A percentile compares a stretch with the other conserved stretches of the same genome.
These are phyloP conservation scores for Diaporthe destruens DNA, from an alignment of 2,329 filamentous ascomycete genomes.

Conservation along the genomic window DNA sequence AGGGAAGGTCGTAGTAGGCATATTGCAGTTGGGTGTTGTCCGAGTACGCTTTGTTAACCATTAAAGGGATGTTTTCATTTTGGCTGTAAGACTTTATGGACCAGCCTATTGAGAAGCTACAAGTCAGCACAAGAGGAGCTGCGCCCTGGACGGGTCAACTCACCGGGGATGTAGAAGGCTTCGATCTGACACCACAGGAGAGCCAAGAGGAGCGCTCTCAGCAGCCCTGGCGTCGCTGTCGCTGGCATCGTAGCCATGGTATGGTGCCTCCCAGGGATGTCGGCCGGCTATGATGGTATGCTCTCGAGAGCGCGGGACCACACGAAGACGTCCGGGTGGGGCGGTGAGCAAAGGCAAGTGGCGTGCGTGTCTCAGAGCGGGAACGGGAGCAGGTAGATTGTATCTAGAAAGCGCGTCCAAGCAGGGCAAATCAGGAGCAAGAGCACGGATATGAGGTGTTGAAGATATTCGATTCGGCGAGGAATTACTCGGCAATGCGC, in stretches of 20 bases:
- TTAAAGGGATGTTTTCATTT: conserved; percentile 82
- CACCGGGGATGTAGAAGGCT: conserved; percentile 91
- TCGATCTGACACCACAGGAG: conserved; percentile 63
- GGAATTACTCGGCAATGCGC: conserved; percentile 29
- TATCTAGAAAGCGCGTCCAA: not conserved
- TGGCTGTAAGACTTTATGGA: conserved; percentile 85
- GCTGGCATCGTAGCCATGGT: conserved; percentile 34
- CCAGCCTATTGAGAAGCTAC: conserved; percentile 68
- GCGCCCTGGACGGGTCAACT: conserved; percentile 43
- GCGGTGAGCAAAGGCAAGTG: conserved; percentile 10
- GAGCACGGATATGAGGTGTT: not conserved
- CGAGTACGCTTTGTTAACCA: conserved; percentile 93
- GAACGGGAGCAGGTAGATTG: not conserved
- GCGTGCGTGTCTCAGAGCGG: conserved; percentile 29
- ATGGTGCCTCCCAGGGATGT: conserved; percentile 8
- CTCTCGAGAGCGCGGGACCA: conserved; percentile 10
- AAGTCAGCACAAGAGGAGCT: conserved; percentile 9
- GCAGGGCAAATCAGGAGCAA: not conserved
- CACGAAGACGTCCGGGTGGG: not conserved
- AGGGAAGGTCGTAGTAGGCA: conserved; percentile 89
- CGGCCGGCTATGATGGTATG: not conserved
- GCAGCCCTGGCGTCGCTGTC: conserved; percentile 45
- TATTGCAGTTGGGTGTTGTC: conserved; percentile 92
- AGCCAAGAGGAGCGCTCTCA: conserved; percentile 62
- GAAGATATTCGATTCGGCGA: not conserved